These are phyloP conservation scores for Chalciporus sp. DNA, from an alignment of 1,284 basidiomycete genomes.

Conservation along the genomic window DNA sequence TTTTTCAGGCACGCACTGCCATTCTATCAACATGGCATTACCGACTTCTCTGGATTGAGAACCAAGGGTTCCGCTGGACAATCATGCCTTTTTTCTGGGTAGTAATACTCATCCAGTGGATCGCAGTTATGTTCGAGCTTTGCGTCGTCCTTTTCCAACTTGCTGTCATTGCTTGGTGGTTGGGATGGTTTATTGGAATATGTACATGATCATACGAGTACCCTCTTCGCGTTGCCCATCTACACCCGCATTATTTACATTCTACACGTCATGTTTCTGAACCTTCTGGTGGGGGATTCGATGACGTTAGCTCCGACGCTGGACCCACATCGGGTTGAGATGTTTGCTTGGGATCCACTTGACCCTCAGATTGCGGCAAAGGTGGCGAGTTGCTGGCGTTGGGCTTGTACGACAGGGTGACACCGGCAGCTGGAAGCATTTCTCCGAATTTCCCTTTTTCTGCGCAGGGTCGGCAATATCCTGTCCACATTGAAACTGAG, in stretches of 20 bases:
- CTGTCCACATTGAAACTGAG: constrained; percentile 33
- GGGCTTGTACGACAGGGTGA: not conserved
- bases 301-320: not conserved
- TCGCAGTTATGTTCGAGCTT: constrained; percentile 56
- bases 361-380: not conserved
- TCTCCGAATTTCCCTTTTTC: constrained; percentile 42
- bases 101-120: constrained; percentile 62
- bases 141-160: constrained; percentile 56
- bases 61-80: constrained; percentile 60
- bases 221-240: constrained; percentile 3
- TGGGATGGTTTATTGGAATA: constrained; percentile 63
- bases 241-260: constrained; percentile 15
- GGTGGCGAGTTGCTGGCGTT: constrained; percentile 2
- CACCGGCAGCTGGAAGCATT: constrained; percentile 6
- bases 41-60: constrained; percentile 55
- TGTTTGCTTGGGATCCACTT: not conserved
- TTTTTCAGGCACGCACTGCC: constrained; percentile 59
- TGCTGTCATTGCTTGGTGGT: constrained; percentile 67
- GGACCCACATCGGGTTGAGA: constrained; percentile 4
- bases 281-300: not conserved
- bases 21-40: constrained; percentile 51
- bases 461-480: constrained; percentile 64
- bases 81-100: constrained; percentile 62
- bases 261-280: not conserved
- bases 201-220: constrained; percentile 34